A percentile compares a stretch with the other conserved stretches of the same genome.
Evolutionary conservation across 345 rosid species (phyloP).

Genomic region (Punica granatum): DNA sequence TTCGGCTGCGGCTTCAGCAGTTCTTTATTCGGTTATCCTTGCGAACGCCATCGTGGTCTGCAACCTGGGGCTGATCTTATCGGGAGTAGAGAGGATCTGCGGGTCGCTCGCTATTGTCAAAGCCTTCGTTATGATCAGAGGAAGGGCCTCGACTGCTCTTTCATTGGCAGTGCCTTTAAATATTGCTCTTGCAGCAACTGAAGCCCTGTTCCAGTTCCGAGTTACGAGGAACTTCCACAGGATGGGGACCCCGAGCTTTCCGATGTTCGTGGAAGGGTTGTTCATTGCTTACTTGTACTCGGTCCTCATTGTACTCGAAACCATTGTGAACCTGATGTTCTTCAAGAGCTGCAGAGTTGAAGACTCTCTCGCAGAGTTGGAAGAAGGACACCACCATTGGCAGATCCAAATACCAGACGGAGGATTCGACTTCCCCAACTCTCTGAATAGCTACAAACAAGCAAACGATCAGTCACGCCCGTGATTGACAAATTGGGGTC

Average conservation of each 20-base stretch:
- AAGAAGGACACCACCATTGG: slow-evolving; percentile 15
- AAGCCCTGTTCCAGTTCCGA: slow-evolving; percentile 68
- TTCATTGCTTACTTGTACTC: slow-evolving; percentile 73
- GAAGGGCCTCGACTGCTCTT: slow-evolving; percentile 61
- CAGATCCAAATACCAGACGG: slow-evolving; percentile 31
- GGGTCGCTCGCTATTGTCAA: slow-evolving; percentile 57
- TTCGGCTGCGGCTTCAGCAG: slow-evolving; percentile 40
- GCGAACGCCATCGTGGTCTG: slow-evolving; percentile 56
- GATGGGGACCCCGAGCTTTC: slow-evolving; percentile 11
- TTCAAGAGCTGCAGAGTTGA: slow-evolving; percentile 40
- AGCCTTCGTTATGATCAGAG: slow-evolving; percentile 46
- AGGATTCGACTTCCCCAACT: neutral
- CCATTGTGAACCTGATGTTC: slow-evolving; percentile 47
- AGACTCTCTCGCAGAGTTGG: slow-evolving; percentile 14
- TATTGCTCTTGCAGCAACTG: slow-evolving; percentile 51
- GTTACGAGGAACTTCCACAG: slow-evolving; percentile 27
- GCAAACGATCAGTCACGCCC: neutral
- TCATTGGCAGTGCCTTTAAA: slow-evolving; percentile 56
- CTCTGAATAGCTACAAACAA: neutral
- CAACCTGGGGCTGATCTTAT: slow-evolving; percentile 61
- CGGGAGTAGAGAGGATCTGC: slow-evolving; percentile 38
- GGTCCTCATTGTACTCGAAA: slow-evolving; percentile 56
- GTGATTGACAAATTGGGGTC: neutral
- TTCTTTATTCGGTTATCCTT: slow-evolving; percentile 52
- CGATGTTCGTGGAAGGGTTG: slow-evolving; percentile 39